phyloP scores from a whole-genome alignment of 2,329 filamentous ascomycete genomes.

The Ophiostoma tasmaniense region DNA sequence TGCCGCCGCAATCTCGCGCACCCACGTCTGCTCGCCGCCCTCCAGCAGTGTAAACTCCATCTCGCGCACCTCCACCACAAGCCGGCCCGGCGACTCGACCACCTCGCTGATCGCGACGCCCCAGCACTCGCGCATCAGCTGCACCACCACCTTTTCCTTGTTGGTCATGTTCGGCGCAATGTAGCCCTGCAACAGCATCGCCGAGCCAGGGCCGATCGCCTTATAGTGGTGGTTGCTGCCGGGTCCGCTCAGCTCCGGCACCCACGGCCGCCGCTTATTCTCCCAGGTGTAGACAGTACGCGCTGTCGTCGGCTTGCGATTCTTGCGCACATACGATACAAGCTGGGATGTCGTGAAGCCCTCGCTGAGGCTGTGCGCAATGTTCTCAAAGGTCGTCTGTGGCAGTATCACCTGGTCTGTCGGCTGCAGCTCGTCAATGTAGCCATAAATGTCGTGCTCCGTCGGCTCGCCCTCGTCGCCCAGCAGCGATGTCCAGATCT shows the following conservation, averaged over 20 bases:
- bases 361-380: conserved; percentile 33
- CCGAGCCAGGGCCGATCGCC: conserved; percentile 13
- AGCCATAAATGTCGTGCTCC: conserved; percentile 33
- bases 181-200: conserved; percentile 17
- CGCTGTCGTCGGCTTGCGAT: conserved; percentile 4
- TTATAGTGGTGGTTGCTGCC: conserved; percentile 12
- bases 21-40: conserved; percentile 31
- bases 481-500: conserved; percentile 14
- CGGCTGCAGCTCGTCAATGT: conserved; percentile 44
- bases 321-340: conserved; percentile 31
- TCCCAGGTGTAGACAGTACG: conserved; percentile 32
- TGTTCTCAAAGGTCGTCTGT: conserved; percentile 33
- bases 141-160: conserved; percentile 36
- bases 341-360: conserved; percentile 44
- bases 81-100: conserved; percentile 34
- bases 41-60: conserved; percentile 38
- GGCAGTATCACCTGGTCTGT: conserved; percentile 31
- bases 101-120: conserved; percentile 40
- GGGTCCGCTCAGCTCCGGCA: conserved; percentile 26
- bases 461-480: conserved; percentile 19
- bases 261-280: conserved; percentile 34
- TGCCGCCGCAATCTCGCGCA: conserved; percentile 26
- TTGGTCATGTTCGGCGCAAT: conserved; percentile 16
- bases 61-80: conserved; percentile 32
- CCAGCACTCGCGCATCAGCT: conserved; percentile 43